Evolutionary conservation across 2,329 filamentous ascomycete genomes (phyloP).

Genomic region (Fulvia fulva): DNA sequence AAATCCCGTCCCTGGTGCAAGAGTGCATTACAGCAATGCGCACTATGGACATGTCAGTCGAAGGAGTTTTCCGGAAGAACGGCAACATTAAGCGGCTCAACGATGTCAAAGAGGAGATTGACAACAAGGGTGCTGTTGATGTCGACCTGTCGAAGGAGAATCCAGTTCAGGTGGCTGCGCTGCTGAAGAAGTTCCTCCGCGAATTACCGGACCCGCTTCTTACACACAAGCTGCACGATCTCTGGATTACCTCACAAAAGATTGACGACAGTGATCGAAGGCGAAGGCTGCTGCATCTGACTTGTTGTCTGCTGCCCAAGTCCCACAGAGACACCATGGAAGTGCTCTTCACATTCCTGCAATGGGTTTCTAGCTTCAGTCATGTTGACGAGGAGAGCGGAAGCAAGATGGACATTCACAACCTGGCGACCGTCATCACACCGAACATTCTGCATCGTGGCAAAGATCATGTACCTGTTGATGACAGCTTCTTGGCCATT

Average conservation of each 20-base stretch:
- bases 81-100: constrained; percentile 94
- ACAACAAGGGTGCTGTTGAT: constrained; percentile 76
- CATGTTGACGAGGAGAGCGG: constrained; percentile 95
- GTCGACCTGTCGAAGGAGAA: constrained; percentile 84
- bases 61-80: constrained; percentile 98
- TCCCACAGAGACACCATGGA: constrained; percentile 90
- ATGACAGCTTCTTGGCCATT: constrained; percentile 90
- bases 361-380: constrained; percentile 96
- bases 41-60: constrained; percentile 98
- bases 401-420: constrained; percentile 98
- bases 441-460: constrained; percentile 75
- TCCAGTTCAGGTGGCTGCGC: constrained; percentile 87
- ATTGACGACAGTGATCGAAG: constrained; percentile 77
- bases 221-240: constrained; percentile 87
- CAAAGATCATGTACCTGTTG: constrained; percentile 40
- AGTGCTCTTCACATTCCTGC: constrained; percentile 91
- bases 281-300: constrained; percentile 80
- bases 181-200: constrained; percentile 91
- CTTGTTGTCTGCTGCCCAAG: constrained; percentile 90
- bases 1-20: constrained; percentile 91
- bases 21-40: constrained; percentile 92
- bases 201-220: constrained; percentile 92
- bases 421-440: constrained; percentile 93
- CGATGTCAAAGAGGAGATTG: constrained; percentile 80
- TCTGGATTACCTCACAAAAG: constrained; percentile 86